phyloP scores from a whole-genome alignment of 495 filamentous ascomycete species.

The Penicillium manginii region DNA sequence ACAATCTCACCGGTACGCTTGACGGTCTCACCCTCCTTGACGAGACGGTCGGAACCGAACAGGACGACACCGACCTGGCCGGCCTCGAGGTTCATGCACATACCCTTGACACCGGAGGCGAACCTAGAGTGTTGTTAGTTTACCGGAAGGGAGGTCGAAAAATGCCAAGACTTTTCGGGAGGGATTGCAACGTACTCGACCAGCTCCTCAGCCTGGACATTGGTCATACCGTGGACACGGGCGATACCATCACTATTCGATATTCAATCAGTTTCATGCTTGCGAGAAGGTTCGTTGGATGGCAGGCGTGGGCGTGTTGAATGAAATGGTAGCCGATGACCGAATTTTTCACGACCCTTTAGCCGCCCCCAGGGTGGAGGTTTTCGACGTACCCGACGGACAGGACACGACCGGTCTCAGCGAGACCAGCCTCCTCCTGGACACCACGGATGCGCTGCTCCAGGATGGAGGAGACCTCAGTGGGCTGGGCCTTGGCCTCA shows the following conservation, averaged over 20 bases:
- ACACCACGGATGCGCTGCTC: slow-evolving; percentile 98
- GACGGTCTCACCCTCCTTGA: slow-evolving; percentile 99
- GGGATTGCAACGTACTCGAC: slow-evolving; percentile 80
- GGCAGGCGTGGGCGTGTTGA: slow-evolving; percentile 27
- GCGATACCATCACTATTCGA: slow-evolving; percentile 95
- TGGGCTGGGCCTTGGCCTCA: slow-evolving; percentile 93
- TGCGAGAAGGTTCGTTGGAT: slow-evolving; percentile 12
- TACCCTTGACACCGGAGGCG: slow-evolving; percentile 99
- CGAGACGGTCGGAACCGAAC: slow-evolving; percentile 99
- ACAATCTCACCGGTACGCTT: slow-evolving; percentile 99
- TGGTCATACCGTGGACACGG: slow-evolving; percentile 99
- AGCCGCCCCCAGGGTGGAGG: slow-evolving; percentile 13
- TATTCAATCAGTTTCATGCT: slow-evolving; percentile 27
- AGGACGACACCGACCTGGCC: slow-evolving; percentile 99
- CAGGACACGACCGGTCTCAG: slow-evolving; percentile 98
- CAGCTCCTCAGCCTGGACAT: slow-evolving; percentile 99
- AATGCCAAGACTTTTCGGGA: slow-evolving; percentile 24
- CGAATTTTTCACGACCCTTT: slow-evolving; percentile 41
- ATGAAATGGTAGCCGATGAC: slow-evolving; percentile 32
- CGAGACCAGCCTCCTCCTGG: slow-evolving; percentile 91
- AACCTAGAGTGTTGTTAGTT: slow-evolving; percentile 70
- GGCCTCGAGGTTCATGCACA: slow-evolving; percentile 99
- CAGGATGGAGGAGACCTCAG: slow-evolving; percentile 98
- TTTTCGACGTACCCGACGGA: slow-evolving; percentile 88
- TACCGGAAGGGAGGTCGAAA: slow-evolving; percentile 12